phyloP scores from a whole-genome alignment of 1,284 basidiomycete species.

The Taiwanofungus camphoratus region DNA sequence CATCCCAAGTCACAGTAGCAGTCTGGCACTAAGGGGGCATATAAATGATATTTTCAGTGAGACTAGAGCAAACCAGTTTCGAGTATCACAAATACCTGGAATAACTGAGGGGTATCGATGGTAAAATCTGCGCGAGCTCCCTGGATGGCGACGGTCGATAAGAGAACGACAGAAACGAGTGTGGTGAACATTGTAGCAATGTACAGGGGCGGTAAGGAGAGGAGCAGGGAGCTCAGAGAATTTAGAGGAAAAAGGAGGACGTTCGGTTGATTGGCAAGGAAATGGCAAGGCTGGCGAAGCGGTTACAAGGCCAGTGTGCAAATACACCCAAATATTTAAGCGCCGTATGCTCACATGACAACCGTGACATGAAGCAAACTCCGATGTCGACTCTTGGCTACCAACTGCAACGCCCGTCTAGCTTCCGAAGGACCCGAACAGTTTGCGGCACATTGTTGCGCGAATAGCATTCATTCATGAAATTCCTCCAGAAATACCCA shows the following conservation, averaged over 20 bases:
- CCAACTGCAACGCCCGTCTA: too few species aligned
- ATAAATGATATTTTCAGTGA: constrained; percentile 4
- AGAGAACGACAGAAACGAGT: constrained; percentile 66
- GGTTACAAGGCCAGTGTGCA: too few species aligned
- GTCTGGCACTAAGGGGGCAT: constrained; percentile 43
- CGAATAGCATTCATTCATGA: too few species aligned
- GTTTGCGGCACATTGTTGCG: too few species aligned
- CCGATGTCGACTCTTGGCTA: too few species aligned
- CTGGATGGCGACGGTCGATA: constrained; percentile 48
- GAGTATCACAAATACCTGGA: constrained; percentile 39
- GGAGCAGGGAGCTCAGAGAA: constrained; percentile 24
- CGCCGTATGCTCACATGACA: too few species aligned
- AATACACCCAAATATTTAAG: constrained; percentile 13
- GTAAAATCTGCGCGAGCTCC: constrained; percentile 48
- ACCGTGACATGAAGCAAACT: too few species aligned
- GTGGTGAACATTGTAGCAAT: constrained; percentile 61
- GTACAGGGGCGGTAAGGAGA: constrained; percentile 15
- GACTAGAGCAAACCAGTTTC: too few species aligned
- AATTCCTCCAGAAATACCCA: too few species aligned
- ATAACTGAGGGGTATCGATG: constrained; percentile 44
- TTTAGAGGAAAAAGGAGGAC: constrained; percentile 23
- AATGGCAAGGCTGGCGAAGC: constrained; percentile 2
- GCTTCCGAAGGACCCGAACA: too few species aligned
- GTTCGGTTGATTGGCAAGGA: constrained; percentile 11
- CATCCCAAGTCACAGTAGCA: constrained; percentile 50